Evolutionary conservation across 2,329 filamentous ascomycete genomes (phyloP).

Genomic region (Nemania serpens): DNA sequence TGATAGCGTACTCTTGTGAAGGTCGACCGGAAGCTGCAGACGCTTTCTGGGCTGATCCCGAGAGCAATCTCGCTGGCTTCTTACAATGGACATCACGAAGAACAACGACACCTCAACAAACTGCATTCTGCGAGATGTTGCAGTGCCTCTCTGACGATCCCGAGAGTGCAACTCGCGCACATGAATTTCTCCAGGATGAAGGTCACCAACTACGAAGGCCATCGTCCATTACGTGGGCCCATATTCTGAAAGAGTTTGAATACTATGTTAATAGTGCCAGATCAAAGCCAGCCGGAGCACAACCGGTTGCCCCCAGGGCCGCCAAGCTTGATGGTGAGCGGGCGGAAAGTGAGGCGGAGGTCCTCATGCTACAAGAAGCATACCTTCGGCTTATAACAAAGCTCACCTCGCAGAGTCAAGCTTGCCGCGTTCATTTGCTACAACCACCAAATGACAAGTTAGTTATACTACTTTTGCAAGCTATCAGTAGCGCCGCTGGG

Average conservation of each 20-base stretch:
- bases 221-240: slow-evolving; percentile 86
- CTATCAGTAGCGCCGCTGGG: slow-evolving; percentile 78
- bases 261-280: slow-evolving; percentile 81
- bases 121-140: slow-evolving; percentile 95
- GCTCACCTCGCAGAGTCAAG: slow-evolving; percentile 73
- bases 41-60: slow-evolving; percentile 89
- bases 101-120: slow-evolving; percentile 93
- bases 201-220: slow-evolving; percentile 76
- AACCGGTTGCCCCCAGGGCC: slow-evolving; percentile 58
- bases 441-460: slow-evolving; percentile 68
- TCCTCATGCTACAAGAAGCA: slow-evolving; percentile 93
- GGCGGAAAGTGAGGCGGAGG: slow-evolving; percentile 85
- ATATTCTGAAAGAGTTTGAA: slow-evolving; percentile 88
- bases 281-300: slow-evolving; percentile 67
- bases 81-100: slow-evolving; percentile 95
- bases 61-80: slow-evolving; percentile 92
- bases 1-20: slow-evolving; percentile 91
- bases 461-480: slow-evolving; percentile 73
- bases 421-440: slow-evolving; percentile 75
- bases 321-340: slow-evolving; percentile 67
- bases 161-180: slow-evolving; percentile 80
- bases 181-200: slow-evolving; percentile 89
- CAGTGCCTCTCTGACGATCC: slow-evolving; percentile 84
- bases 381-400: slow-evolving; percentile 89
- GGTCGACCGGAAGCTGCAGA: slow-evolving; percentile 81